Base-by-base conservation (phyloP, 306 rosid genomes). In the Acacia confusa region DNA sequence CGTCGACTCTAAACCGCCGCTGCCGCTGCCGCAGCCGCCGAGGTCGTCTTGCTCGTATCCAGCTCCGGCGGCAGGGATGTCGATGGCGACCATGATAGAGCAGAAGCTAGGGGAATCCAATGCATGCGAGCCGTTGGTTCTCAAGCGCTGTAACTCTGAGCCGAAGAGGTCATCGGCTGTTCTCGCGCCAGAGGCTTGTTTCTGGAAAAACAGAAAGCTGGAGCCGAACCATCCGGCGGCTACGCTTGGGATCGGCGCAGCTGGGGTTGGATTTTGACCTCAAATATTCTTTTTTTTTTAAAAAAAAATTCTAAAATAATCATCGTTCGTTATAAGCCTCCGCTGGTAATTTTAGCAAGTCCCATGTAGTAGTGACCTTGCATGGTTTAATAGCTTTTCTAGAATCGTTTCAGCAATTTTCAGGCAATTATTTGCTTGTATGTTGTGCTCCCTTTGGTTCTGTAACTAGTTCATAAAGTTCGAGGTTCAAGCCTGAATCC, bases 111-210 rank as follows among this genome's bases (percentile, higher is more conserved):
- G 83, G 69, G 95, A 38, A 20, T 82, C 94, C 0, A 85, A 87
- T 40, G 91, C 79, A 4, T 92, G 91, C 68, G 97, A 93, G 92
- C 98, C 99, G 82, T 92, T 89, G 36, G 94, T 87, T 67, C 94
- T 95, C 19, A 93, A 89, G 15, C 92, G 99, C 34, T 95, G 99
- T 78, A 93, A 95, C 85, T 95, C 99, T 70, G 99, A 95, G 94
- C 99, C 99, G 60, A 84, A 85, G 98, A 87, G 92, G 80, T 84
- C 97, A 82, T 79, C 96, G 78, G 67, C 92, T 55, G 88, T 89
- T 85, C 84, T 93, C 0, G 86, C 92, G 2, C 89, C 94, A 12
- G 99, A 93, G 52, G 84, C 92, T 79, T 90, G 99, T 75, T 93
- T 87, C 58, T 95, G 99, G 96, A 95, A 93, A 74, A 91, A 88